Evolutionary conservation across 164 flowering plant genomes (phyloP).

Genomic region (Dillenia suffruticosa): DNA sequence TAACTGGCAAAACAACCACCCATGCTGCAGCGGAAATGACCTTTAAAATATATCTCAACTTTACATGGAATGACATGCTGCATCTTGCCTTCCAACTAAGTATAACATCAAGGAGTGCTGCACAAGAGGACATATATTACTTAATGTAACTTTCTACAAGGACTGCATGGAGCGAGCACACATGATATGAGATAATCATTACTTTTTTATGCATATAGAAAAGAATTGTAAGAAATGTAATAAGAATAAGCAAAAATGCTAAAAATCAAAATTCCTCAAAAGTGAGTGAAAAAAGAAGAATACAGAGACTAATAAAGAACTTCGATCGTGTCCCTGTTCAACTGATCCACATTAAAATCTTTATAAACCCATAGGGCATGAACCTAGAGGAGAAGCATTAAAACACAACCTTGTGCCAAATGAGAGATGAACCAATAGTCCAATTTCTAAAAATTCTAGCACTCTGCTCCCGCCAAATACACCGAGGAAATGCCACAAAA

Average conservation of each 20-base stretch:
- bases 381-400: too few relatives aligned
- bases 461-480: too few relatives aligned
- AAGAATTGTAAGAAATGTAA: background rate
- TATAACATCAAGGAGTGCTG: slow-evolving; percentile 83
- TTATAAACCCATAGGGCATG: too few relatives aligned
- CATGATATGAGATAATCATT: background rate
- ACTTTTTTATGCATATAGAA: background rate
- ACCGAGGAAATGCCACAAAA: too few relatives aligned
- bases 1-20: slow-evolving; percentile 84
- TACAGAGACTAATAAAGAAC: too few relatives aligned
- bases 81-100: slow-evolving; percentile 80
- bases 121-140: slow-evolving; percentile 9
- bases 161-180: too few relatives aligned
- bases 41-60: slow-evolving; percentile 83
- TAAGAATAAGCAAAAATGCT: background rate
- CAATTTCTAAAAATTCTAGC: too few relatives aligned
- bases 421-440: too few relatives aligned
- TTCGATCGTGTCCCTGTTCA: too few relatives aligned
- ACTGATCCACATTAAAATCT: too few relatives aligned
- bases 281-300: background rate
- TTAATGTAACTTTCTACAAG: too few relatives aligned
- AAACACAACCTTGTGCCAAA: too few relatives aligned
- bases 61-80: slow-evolving; percentile 81
- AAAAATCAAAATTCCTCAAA: background rate
- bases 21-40: slow-evolving; percentile 83